Percentiles rank a stretch among this genome's conserved stretches.
Conservation (phyloP, 371 early-diverging fungal species). For the Apophysomyces sp. region DNA sequence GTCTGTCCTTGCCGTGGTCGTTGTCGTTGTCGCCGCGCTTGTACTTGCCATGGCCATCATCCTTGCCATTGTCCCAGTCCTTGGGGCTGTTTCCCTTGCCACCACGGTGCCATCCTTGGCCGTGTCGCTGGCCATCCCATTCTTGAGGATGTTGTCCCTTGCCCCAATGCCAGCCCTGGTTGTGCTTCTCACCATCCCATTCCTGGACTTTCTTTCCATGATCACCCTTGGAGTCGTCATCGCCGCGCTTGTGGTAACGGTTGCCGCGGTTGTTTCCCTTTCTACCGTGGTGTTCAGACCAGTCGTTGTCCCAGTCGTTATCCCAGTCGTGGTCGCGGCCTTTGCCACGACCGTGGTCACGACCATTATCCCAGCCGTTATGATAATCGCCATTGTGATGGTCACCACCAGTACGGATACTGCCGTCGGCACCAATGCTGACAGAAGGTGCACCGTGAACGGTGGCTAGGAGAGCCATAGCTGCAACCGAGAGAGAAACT, state of each 20-base stretch:
- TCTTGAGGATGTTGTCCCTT: background rate
- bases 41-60: background rate
- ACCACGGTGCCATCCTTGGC: background rate
- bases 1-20: background rate
- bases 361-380: background rate
- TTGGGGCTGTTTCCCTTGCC: background rate
- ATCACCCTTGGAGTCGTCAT: background rate
- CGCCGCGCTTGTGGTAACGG: background rate
- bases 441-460: background rate
- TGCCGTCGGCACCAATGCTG: background rate
- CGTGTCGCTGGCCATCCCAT: background rate
- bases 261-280: background rate
- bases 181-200: background rate
- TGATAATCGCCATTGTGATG: too few species aligned
- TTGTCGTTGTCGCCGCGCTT: background rate
- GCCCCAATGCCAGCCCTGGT: background rate
- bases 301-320: background rate
- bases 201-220: background rate
- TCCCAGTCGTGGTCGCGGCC: background rate
- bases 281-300: too few species aligned
- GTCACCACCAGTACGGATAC: background rate
- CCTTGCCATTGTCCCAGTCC: background rate
- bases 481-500: background rate
- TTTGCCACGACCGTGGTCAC: background rate
- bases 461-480: background rate